Conservation (phyloP, 352 stramenopile genomes). For the Phytophthora brassicae region DNA sequence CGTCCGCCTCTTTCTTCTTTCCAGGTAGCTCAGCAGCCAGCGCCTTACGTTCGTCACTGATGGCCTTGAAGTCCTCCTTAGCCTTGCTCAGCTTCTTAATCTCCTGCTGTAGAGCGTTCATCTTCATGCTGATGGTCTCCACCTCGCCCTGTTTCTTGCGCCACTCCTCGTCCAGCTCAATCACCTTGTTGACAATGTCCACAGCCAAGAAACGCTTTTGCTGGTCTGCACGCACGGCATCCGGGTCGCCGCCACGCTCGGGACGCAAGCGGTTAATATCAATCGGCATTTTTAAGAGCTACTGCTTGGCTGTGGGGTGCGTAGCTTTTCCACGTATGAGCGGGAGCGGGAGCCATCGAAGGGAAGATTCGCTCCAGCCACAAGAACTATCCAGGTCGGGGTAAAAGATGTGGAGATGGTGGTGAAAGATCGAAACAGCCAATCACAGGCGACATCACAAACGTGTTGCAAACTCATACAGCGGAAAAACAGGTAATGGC, state of each 20-base stretch:
- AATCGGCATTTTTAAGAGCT: constrained; percentile 94
- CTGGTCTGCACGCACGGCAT: constrained; percentile 93
- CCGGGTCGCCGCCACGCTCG: constrained; percentile 96
- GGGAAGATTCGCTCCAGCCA: constrained; percentile 21
- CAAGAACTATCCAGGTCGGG: neutral
- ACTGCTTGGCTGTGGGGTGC: constrained; percentile 26
- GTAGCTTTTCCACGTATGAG: constrained; percentile 33
- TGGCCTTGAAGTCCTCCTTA: constrained; percentile 84
- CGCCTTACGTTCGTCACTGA: constrained; percentile 81
- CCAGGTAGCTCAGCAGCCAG: constrained; percentile 65
- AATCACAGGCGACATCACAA: constrained; percentile 5
- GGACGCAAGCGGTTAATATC: constrained; percentile 97
- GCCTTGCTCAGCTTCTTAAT: constrained; percentile 90
- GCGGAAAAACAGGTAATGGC: no score
- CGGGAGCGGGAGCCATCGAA: constrained; percentile 23
- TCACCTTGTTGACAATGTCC: constrained; percentile 95
- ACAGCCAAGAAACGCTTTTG: constrained; percentile 93
- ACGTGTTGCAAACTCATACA: no score
- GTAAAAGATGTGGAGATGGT: neutral
- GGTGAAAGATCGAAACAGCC: neutral
- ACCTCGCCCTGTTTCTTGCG: constrained; percentile 86
- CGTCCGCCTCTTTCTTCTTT: constrained; percentile 81
- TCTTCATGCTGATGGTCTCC: constrained; percentile 86
- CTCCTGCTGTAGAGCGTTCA: constrained; percentile 82
- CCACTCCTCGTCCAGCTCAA: constrained; percentile 92